Evolutionary conservation across 768 basidiomycete species (phyloP), one percentile per base, ranked within the genome.

Genomic region (Infundibulicybe gibba): DNA sequence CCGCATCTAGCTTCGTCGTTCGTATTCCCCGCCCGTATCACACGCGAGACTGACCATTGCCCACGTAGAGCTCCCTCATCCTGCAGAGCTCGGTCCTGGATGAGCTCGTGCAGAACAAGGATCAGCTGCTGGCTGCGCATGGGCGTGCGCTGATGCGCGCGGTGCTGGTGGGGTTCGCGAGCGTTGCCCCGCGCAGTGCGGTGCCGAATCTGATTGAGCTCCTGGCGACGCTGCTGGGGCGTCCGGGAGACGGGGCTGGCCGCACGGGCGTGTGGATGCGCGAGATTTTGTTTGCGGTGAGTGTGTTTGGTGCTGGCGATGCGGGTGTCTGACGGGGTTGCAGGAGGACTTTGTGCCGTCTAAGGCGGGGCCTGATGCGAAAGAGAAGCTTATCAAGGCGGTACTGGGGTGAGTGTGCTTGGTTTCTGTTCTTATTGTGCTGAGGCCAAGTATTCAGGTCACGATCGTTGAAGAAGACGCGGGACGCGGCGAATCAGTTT

Each of bases 401-500:
- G 75, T 90, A 30, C 66, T 80, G 20, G 77, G 83, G 90, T 90
- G 48, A 2, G 75, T 64, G 13, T 8, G 34, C 3, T 30, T 11
- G 8, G 45, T 51, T 10, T 30, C 6, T 32, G 34, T 19, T 20
- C 16, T 38, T 1, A 10, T 42, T 21, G 5, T 32, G 11, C 13
- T 43, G n/a, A 39, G 9, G 25, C 34, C 9, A 47, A 43, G 49
- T 20, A 21, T 41, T 1, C 39, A 88, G 88, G 20, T 82, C 89
- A 32, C 76, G 88, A 35, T 87, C 87, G 14, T 67, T 81, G 2
- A 86, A 84, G 59, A 76, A 74, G 53, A 90, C 84, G 32, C 72
- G 87, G 51, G 91, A 93, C 33, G 91, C 92, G 0, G 83, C 90
- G 10, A 83, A 92, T 53, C 89, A 94, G 51, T 94, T 95, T 62